Conservation (phyloP, 352 stramenopile genomes). For the Globisporangium nodosum region DNA sequence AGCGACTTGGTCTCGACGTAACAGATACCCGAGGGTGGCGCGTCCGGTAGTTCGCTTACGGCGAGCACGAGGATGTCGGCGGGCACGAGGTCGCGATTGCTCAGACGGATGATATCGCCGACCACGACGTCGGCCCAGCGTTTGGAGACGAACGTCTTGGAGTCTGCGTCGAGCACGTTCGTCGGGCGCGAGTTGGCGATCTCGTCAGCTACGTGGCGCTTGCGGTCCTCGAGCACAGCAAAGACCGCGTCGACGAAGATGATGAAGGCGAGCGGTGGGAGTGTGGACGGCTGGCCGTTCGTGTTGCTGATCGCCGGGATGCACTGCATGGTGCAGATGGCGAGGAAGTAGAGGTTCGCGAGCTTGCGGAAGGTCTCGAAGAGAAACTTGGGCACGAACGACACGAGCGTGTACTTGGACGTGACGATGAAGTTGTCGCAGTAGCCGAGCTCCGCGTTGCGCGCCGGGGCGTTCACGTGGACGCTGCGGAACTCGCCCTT, state of each 20-base stretch:
- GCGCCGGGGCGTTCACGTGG: slow-evolving; percentile 46
- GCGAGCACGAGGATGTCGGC: slow-evolving; percentile 83
- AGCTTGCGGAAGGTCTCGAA: slow-evolving; percentile 89
- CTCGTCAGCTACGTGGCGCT: slow-evolving; percentile 79
- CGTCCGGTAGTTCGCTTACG: slow-evolving; percentile 56
- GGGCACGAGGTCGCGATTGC: slow-evolving; percentile 78
- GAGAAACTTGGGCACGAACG: slow-evolving; percentile 89
- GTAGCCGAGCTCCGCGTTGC: slow-evolving; percentile 56
- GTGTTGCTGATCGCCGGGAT: slow-evolving; percentile 91
- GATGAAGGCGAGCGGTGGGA: slow-evolving; percentile 88
- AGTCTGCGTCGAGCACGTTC: slow-evolving; percentile 41
- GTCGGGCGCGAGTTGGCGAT: slow-evolving; percentile 74
- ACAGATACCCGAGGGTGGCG: slow-evolving; percentile 65
- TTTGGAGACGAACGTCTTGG: slow-evolving; percentile 43
- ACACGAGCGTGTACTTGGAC: slow-evolving; percentile 87
- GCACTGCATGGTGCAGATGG: slow-evolving; percentile 85
- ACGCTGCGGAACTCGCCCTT: slow-evolving; percentile 47
- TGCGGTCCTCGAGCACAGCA: slow-evolving; percentile 82
- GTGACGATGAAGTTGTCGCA: slow-evolving; percentile 90
- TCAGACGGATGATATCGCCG: slow-evolving; percentile 75
- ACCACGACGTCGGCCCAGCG: slow-evolving; percentile 83
- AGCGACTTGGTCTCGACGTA: slow-evolving; percentile 91
- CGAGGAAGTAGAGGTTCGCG: slow-evolving; percentile 92
- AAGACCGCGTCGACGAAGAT: slow-evolving; percentile 88
- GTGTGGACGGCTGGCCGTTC: slow-evolving; percentile 73